Percentiles rank a stretch among this genome's conserved stretches.
Evolutionary conservation across 75 land plant species (phyloP).

Genomic region (Sequoia sempervirens): DNA sequence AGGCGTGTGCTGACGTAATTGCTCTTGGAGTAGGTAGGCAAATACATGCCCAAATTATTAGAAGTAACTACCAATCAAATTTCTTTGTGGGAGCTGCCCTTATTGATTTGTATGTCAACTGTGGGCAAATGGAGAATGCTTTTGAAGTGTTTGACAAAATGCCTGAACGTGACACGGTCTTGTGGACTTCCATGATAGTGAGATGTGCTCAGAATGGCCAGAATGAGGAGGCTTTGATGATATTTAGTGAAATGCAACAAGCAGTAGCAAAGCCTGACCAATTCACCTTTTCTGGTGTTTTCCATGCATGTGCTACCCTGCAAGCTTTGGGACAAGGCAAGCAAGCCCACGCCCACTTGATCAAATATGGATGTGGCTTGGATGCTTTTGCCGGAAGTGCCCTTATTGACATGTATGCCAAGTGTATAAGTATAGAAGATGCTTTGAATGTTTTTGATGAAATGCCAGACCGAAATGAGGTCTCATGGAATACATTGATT

Average conservation of each 20-base stretch:
- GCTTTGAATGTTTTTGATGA: conserved; percentile 55
- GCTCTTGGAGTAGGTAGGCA: conserved; percentile 5
- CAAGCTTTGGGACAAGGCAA: conserved; percentile 23
- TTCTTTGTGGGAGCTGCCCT: background rate
- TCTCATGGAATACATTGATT: conserved; percentile 53
- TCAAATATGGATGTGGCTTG: conserved; percentile 31
- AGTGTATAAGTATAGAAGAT: conserved; percentile 19
- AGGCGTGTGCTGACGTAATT: background rate
- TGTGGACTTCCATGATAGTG: conserved; percentile 17
- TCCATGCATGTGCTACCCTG: conserved; percentile 26
- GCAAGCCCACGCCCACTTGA: conserved; percentile 30
- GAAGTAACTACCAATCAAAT: background rate
- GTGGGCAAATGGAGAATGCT: conserved; percentile 10
- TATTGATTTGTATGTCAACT: conserved; percentile 10
- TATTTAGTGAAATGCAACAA: conserved; percentile 25
- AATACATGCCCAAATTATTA: conserved; percentile 11
- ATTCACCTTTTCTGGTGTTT: conserved; percentile 32
- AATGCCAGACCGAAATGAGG: conserved; percentile 35
- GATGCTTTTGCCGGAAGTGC: conserved; percentile 51
- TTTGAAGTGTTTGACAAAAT: conserved; percentile 8
- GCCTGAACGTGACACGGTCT: background rate
- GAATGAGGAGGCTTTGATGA: background rate
- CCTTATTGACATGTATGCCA: conserved; percentile 56
- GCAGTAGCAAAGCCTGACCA: conserved; percentile 23
- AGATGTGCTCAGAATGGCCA: conserved; percentile 17